Evolutionary conservation across 768 basidiomycete species (phyloP), one percentile per base, ranked within the genome.

Genomic region (Boletus tylopilopsis): DNA sequence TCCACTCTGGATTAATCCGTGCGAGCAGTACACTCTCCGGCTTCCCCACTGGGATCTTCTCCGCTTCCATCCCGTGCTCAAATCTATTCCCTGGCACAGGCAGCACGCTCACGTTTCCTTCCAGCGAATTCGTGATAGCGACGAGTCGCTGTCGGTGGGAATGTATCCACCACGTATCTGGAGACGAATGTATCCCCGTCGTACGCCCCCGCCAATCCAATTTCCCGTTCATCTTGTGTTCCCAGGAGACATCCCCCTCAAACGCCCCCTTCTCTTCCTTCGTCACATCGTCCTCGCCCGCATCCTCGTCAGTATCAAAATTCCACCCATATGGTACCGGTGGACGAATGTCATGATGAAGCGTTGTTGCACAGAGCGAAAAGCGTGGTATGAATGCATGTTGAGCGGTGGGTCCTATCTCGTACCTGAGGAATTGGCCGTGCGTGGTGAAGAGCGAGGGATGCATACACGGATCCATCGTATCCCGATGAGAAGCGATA

Each of bases 171-270:
- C 68, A 67, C 7, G 73, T 68, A 2, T 55, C 44, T 1, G 60
- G 45, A 12, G 67, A 58, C 33, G 48, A 73, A 44, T 57, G 68
- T n/a, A 81, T 84, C 10, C 88, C 89, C 0, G 88, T 89, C 38
- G 80, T 86, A 36, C 79, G 79, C 3, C 89, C 89, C 34, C 89
- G 74, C 89, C 89, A 90, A 35, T 81, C 70, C 16, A 89, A 54
- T 4, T 78, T 69, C 51, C 84, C 80, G 61, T 85, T 78, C 2
- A 68, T 22, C 68, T 85, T 90, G 27, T 77, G 72, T 15, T 81
- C 77, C 79, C 84, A 92, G 0, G 72, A 73, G 9, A 83, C 77
- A 63, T 88, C 81, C 3, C 56, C 63, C 55, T 81, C 71, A 16
- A 47, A 62, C 3, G 62, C 62, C 4, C 69, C 68, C 2, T 18